Percentiles rank a stretch among this genome's conserved stretches.
These are phyloP conservation scores for Xenosphaeropsis pyriputrescens DNA, from an alignment of 2,329 filamentous ascomycete species.

Conservation along the genomic window DNA sequence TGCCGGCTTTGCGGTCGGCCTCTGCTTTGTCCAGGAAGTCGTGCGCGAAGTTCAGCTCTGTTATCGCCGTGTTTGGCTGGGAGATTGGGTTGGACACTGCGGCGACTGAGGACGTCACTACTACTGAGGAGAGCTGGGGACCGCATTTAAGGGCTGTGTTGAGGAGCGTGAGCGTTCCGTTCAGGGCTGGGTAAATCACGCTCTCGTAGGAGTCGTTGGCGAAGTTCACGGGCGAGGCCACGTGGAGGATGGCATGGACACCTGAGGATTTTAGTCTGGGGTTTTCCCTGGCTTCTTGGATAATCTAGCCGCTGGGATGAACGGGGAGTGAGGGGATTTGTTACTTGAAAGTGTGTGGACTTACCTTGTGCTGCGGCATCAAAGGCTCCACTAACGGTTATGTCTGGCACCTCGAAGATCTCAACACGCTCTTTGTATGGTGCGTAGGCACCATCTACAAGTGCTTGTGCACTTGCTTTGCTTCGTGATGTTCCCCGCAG, in stretches of 20 bases:
- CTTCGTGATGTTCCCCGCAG: conserved; percentile 7
- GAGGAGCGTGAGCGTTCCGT: conserved; percentile 14
- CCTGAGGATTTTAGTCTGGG: conserved; percentile 4
- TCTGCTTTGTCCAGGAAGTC: conserved; percentile 15
- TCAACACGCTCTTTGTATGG: conserved; percentile 12
- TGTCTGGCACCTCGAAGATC: conserved; percentile 14
- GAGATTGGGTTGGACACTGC: conserved; percentile 12
- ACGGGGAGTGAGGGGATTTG: too few relatives aligned
- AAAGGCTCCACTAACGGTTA: conserved; percentile 14
- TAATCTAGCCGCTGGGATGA: too few relatives aligned
- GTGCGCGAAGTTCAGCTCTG: conserved; percentile 16
- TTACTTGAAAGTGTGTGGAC: neutral
- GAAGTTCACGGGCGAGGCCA: conserved; percentile 16
- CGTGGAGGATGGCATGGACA: conserved; percentile 17
- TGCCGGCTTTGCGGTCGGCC: conserved; percentile 15
- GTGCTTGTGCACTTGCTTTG: conserved; percentile 7
- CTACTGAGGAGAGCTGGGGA: conserved; percentile 22
- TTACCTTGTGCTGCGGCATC: conserved; percentile 14
- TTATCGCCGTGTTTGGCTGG: conserved; percentile 9
- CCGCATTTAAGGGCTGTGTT: conserved; percentile 16
- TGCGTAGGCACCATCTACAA: conserved; percentile 13
- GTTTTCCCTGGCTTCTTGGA: too few relatives aligned
- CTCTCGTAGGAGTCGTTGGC: conserved; percentile 15
- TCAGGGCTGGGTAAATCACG: conserved; percentile 11
- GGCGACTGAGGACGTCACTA: conserved; percentile 21